Base-by-base conservation (phyloP, 805 yeast species). In the Starmerella bombicola region DNA sequence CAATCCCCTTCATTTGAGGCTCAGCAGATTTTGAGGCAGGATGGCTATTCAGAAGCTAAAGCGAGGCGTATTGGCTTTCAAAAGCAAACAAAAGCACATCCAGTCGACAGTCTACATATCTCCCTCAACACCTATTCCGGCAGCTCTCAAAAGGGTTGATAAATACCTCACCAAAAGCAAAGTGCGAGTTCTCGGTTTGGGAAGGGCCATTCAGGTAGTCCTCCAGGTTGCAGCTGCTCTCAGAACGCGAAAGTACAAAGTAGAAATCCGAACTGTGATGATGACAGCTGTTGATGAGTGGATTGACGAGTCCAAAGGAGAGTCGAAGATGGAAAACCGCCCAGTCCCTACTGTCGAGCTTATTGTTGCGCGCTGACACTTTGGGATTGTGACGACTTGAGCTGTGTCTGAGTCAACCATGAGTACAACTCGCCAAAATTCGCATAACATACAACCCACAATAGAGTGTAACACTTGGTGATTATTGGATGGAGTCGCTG, bases 251-350 rank as follows among this genome's bases (percentile, higher is more conserved):
- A 67, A 69, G 16, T 63, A 69, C 53, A 63, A 55, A 43, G 73
- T 81, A 7, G 83, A 79, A 10, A 52, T 80, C 1, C 56, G 60
- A 22, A 84, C 95, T 0, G 76, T 70, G 19, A 73, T 78, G 4
- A 67, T 79, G 0, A 70, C 71, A 20, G 85, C 84, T 0, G 55
- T 81, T 20, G 95, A 85, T 58, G 94, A 83, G 58, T 66, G 76
- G 34, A 19, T 49, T 9, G 40, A 46, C 34, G 50, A 46, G 39
- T 57, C 50, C 2, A 57, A 51, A 5, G 64, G 59, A 3, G 55
- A 59, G 16, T 56, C 63, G 1, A 42, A 45, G 0, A 44, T 64
- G 33, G 55, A 55, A 45, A 57, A 61, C 37, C 57, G 76, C 21
- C 51, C 50, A 1, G 56, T 68, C 0, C 63, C 70, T 23, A 69